Conservation (phyloP, 164 flowering plant genomes). For the Cinnamomum micranthum region DNA sequence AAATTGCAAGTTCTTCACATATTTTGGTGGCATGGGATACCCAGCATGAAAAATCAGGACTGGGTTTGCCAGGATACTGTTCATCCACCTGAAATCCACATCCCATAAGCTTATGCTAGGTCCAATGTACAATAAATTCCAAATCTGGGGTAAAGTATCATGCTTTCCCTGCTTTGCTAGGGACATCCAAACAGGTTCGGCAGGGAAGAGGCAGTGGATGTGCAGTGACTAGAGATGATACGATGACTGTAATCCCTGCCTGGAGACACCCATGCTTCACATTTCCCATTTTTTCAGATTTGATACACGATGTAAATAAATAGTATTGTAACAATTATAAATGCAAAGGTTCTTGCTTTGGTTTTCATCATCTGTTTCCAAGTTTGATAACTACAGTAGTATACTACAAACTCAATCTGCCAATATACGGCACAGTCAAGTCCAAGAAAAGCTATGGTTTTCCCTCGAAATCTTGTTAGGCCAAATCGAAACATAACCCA, state of each 20-base stretch:
- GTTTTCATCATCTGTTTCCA: too few species aligned
- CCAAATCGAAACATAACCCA: conserved; percentile 19
- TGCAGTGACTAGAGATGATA: too few species aligned
- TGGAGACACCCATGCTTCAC: neutral
- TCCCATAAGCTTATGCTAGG: neutral
- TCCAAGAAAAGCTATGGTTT: conserved; percentile 9
- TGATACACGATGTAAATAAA: neutral
- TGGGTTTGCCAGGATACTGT: neutral
- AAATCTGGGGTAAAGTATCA: neutral
- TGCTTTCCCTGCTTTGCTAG: neutral
- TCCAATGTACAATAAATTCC: neutral
- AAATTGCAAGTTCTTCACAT: too few species aligned
- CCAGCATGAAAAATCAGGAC: neutral
- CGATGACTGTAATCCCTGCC: neutral
- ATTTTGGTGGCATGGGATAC: neutral
- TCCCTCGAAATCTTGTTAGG: conserved; percentile 16
- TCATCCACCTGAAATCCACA: neutral
- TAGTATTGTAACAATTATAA: neutral
- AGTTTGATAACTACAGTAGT: too few species aligned
- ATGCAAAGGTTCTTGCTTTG: neutral
- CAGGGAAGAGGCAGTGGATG: too few species aligned
- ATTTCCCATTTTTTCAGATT: neutral
- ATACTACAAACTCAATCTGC: too few species aligned
- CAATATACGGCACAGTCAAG: too few species aligned
- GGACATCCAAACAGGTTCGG: neutral